A percentile compares a stretch with the other conserved stretches of the same genome.
Conservation (phyloP, 768 basidiomycete genomes). For the Lactarius evosmus region DNA sequence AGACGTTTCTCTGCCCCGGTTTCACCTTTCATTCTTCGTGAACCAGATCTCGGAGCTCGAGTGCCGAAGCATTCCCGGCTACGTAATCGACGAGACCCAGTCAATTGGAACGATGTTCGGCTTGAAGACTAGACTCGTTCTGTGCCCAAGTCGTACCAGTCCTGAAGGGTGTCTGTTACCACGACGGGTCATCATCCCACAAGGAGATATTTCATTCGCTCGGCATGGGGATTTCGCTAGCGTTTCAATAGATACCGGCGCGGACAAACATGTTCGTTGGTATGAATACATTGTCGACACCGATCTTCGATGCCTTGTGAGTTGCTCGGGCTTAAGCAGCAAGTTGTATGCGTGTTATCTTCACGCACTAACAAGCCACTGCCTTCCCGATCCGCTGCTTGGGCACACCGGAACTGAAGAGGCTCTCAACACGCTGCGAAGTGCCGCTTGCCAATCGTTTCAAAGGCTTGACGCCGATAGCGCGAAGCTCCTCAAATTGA, state of each 20-base stretch:
- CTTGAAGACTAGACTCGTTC: constrained; percentile 34
- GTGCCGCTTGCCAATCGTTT: constrained; percentile 42
- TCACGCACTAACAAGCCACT: constrained; percentile 46
- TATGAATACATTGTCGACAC: constrained; percentile 35
- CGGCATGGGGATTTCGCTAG: background rate
- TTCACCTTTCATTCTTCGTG: constrained; percentile 41
- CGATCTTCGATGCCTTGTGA: constrained; percentile 34
- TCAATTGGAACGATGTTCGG: constrained; percentile 46
- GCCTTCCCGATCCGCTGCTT: constrained; percentile 44
- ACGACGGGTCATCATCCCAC: constrained; percentile 16
- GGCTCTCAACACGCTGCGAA: constrained; percentile 40
- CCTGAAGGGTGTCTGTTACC: background rate
- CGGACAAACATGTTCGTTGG: constrained; percentile 24
- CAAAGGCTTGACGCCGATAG: constrained; percentile 31
- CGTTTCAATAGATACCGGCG: constrained; percentile 7
- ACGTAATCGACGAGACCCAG: constrained; percentile 43
- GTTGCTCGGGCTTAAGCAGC: constrained; percentile 32
- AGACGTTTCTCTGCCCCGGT: constrained; percentile 40
- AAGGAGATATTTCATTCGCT: constrained; percentile 3
- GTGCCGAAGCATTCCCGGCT: constrained; percentile 41
- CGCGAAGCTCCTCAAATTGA: constrained; percentile 3
- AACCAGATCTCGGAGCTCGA: constrained; percentile 35
- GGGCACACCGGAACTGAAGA: constrained; percentile 44
- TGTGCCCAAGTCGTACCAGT: background rate
- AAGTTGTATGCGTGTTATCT: constrained; percentile 42